Evolutionary conservation across 352 stramenopile species (phyloP), one percentile per base, ranked within the genome.

Genomic region (Peronospora farinosa): DNA sequence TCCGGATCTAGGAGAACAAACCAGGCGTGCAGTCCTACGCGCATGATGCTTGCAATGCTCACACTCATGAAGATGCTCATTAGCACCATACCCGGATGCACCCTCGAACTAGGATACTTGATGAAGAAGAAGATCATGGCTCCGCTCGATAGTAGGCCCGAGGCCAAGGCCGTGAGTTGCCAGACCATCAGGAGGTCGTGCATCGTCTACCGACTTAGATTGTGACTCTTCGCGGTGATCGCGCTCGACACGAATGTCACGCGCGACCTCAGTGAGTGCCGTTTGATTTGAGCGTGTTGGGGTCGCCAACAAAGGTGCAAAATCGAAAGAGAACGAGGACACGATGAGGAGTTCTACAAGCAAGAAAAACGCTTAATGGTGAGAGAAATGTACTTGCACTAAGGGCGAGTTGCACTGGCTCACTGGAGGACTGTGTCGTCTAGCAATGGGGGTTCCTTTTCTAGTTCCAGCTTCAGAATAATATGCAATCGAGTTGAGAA

Each of bases 31-130:
- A 90, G 63, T 37, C 53, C 71, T 12, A 89, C 77, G 41, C 79
- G 77, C 46, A 70, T 61, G 40, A 88, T 63, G 60, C 83, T 91
- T 30, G 73, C 62, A 48, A 89, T 68, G 39, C 66, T 86, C 3
- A 69, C 69, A 16, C 71, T 78, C 35, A 92, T 50, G 44, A 89
- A 84, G 46, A 92, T 84, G 53, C 75, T 88, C 51, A 92, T 66
- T 25, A 92, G 69, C 42, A 89, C 74, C 12, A 78, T 69, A 0
- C 82, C 82, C 1, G 82, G 82, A 40, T 92, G 82, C 17, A 73
- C 65, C 3, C 79, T 62, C 1, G 73, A 72, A 41, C 73, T 78
- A 2, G 68, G 54, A 48, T 79, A 86, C 56, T 69, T 84, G 55
- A 69, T 60, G 51, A 89, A 89, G 63, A 89, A 85, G 44, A 69